Evolutionary conservation across 2,329 filamentous ascomycete species (phyloP).

Genomic region (Ascochyta fabae): DNA sequence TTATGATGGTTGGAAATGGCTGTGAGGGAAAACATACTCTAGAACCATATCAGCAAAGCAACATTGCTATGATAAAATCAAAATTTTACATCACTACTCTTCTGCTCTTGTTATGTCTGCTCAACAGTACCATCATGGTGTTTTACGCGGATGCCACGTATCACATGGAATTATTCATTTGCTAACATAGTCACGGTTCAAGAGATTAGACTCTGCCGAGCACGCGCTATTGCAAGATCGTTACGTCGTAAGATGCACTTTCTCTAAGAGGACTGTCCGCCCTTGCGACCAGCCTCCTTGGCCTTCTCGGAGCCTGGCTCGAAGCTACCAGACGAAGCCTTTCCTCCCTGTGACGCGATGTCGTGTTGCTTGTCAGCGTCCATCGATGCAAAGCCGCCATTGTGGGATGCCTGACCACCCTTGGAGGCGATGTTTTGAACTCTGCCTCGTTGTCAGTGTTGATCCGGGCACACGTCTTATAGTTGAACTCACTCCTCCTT

Average conservation of each 20-base stretch:
- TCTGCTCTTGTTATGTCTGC: not conserved
- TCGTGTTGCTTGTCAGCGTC: conserved; percentile 51
- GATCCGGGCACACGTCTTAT: too few relatives aligned
- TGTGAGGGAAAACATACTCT: not conserved
- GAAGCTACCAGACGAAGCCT: conserved; percentile 62
- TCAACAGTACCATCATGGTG: not conserved
- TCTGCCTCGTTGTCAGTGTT: too few relatives aligned
- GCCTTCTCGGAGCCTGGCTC: conserved; percentile 61
- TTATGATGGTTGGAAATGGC: not conserved
- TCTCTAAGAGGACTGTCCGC: conserved; percentile 44
- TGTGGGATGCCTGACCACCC: conserved; percentile 50
- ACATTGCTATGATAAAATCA: conserved; percentile 7
- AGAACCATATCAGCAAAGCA: conserved; percentile 4
- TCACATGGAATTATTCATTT: not conserved
- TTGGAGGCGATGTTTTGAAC: conserved; percentile 54
- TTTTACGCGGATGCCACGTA: not conserved
- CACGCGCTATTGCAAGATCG: not conserved
- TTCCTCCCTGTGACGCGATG: conserved; percentile 63
- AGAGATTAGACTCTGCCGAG: not conserved
- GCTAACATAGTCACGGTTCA: not conserved
- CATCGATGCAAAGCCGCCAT: conserved; percentile 48
- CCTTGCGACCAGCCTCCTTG: conserved; percentile 62
- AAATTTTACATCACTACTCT: not conserved
- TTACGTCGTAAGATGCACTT: not conserved
- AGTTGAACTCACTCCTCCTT: conserved; percentile 45